These are phyloP conservation scores for Citrus cavaleriei DNA, from an alignment of 345 rosid species.

Conservation along the genomic window DNA sequence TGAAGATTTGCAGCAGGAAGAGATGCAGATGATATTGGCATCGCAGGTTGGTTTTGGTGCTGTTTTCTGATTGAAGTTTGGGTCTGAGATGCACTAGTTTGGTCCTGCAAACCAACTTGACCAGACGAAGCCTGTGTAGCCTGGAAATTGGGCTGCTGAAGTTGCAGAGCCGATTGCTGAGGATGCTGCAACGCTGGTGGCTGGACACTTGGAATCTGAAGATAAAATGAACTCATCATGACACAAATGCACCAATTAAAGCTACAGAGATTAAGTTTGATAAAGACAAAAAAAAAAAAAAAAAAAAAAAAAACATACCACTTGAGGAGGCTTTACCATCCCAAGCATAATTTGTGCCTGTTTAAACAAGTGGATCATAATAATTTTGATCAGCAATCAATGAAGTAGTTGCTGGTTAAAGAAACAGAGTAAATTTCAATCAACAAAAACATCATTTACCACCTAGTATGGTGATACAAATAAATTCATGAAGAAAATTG, in stretches of 20 bases:
- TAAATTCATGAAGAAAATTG: neutral
- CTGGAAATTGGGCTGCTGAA: slow-evolving; percentile 50
- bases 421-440: neutral
- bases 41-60: slow-evolving; percentile 44
- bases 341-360: slow-evolving; percentile 99
- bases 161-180: slow-evolving; percentile 53
- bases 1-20: slow-evolving; percentile 48
- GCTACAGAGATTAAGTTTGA: neutral
- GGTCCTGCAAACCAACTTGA: slow-evolving; percentile 52
- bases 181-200: slow-evolving; percentile 47
- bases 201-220: slow-evolving; percentile 68
- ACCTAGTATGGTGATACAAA: neutral
- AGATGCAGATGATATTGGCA: slow-evolving; percentile 44
- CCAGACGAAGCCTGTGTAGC: slow-evolving; percentile 38
- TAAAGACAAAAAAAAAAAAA: slow-evolving; percentile 8
- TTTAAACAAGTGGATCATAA: slow-evolving; percentile 12
- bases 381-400: neutral
- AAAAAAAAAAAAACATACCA: slow-evolving; percentile 36
- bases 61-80: slow-evolving; percentile 59
- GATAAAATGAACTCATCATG: slow-evolving; percentile 9
- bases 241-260: slow-evolving; percentile 11
- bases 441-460: neutral
- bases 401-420: neutral
- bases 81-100: slow-evolving; percentile 41
- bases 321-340: slow-evolving; percentile 95